A percentile compares a stretch with the other conserved stretches of the same genome.
Evolutionary conservation across 208 protist genomes (phyloP).

Genomic region (Trypanosoma lewisi): DNA sequence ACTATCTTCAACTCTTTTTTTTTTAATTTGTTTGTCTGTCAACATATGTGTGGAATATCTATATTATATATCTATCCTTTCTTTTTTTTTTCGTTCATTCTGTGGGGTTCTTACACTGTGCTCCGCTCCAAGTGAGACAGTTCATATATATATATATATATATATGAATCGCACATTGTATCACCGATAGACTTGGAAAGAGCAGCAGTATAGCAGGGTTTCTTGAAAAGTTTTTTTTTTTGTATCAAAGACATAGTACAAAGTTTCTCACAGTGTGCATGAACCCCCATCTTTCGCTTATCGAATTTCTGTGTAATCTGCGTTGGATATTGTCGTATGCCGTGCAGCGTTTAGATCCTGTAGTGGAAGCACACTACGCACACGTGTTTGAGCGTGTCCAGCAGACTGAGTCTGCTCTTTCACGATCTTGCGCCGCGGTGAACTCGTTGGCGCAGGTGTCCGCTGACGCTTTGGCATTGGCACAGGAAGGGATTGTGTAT

Average conservation of each 20-base stretch:
- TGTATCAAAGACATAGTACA: neutral
- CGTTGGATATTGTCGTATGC: constrained; percentile 63
- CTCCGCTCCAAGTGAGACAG: neutral
- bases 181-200: neutral
- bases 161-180: neutral
- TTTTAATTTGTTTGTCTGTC: neutral
- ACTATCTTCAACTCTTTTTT: neutral
- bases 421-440: constrained; percentile 24
- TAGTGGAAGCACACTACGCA: constrained; percentile 48
- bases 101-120: neutral
- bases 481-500: constrained; percentile 51
- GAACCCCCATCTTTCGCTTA: constrained; percentile 26
- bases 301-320: constrained; percentile 72
- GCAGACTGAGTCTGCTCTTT: constrained; percentile 15
- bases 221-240: too few species aligned
- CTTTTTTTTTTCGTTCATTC: constrained; percentile 15
- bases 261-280: neutral
- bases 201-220: too few species aligned
- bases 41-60: too few species aligned
- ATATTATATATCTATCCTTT: constrained; percentile 7
- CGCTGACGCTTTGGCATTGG: constrained; percentile 38
- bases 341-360: constrained; percentile 37
- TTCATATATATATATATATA: constrained; percentile 8
- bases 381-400: constrained; percentile 17
- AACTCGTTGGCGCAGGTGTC: constrained; percentile 40